Conservation (phyloP, 2,329 filamentous ascomycete species). For the Fusarium torreyae region DNA sequence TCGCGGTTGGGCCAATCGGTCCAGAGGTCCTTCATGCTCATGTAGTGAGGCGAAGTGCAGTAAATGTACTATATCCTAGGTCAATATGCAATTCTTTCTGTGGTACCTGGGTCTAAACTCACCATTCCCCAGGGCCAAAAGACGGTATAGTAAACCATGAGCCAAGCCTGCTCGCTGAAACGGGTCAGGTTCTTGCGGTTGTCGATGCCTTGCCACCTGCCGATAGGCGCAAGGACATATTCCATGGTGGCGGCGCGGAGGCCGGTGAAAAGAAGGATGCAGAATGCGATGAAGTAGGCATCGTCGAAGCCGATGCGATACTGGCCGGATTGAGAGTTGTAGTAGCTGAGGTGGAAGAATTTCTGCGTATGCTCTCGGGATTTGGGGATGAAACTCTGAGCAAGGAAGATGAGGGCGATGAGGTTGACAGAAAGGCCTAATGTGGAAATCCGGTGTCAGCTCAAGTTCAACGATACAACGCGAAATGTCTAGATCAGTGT, state of each 20-base stretch:
- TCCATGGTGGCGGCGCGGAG: conserved; percentile 89
- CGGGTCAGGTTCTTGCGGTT: conserved; percentile 83
- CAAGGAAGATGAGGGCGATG: conserved; percentile 84
- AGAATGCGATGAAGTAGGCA: conserved; percentile 83
- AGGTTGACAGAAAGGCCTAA: conserved; percentile 87
- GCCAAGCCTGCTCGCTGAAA: conserved; percentile 95
- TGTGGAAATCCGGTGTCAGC: conserved; percentile 43
- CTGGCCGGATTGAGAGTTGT: conserved; percentile 75
- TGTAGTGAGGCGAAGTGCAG: conserved; percentile 81
- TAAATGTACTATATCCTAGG: conserved; percentile 79
- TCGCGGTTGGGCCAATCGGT: conserved; percentile 86
- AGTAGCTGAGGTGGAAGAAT: conserved; percentile 90
- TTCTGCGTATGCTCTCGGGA: conserved; percentile 85
- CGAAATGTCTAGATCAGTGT: conserved; percentile 17
- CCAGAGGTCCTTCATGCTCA: conserved; percentile 86
- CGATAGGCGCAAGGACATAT: conserved; percentile 85
- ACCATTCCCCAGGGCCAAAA: conserved; percentile 91
- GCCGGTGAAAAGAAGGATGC: conserved; percentile 88
- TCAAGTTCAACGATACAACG: conserved; percentile 16
- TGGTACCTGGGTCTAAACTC: conserved; percentile 54
- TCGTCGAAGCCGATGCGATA: conserved; percentile 88
- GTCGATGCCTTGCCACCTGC: conserved; percentile 78
- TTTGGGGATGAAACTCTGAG: conserved; percentile 86
- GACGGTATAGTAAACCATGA: conserved; percentile 84
- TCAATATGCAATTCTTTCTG: conserved; percentile 1